Conservation (phyloP, 305 asterid species). For the Ruellia speciosa region DNA sequence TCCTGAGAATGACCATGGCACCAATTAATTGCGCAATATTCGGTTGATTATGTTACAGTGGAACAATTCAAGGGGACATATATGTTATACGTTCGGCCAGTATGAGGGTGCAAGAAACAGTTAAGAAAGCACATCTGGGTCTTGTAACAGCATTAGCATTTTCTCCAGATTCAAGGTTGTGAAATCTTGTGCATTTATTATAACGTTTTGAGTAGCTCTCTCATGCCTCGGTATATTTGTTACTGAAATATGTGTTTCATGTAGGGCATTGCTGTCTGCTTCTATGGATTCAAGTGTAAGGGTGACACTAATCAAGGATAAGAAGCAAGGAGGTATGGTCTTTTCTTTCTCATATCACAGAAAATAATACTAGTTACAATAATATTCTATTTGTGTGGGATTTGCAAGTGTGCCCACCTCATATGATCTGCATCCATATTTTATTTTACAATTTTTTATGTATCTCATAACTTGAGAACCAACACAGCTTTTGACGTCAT, state of each 20-base stretch:
- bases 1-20: background rate
- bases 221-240: slow-evolving; percentile 14
- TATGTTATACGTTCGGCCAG: slow-evolving; percentile 40
- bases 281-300: slow-evolving; percentile 81
- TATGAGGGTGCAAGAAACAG: slow-evolving; percentile 43
- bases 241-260: slow-evolving; percentile 15
- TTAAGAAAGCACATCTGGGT: slow-evolving; percentile 89
- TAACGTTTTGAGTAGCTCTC: slow-evolving; percentile 9
- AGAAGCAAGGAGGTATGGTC: slow-evolving; percentile 41
- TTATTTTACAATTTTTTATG: too few relatives aligned
- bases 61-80: slow-evolving; percentile 75
- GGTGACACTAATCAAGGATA: slow-evolving; percentile 59
- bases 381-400: background rate
- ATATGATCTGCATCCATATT: too few relatives aligned
- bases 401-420: too few relatives aligned
- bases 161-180: slow-evolving; percentile 82
- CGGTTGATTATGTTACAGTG: slow-evolving; percentile 45
- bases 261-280: slow-evolving; percentile 64
- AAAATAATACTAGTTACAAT: slow-evolving; percentile 1
- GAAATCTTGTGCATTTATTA: slow-evolving; percentile 12
- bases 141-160: slow-evolving; percentile 69
- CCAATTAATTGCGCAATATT: slow-evolving; percentile 15
- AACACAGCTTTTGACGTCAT: too few relatives aligned
- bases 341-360: slow-evolving; percentile 7
- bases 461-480: too few relatives aligned